Conservation (phyloP, 768 basidiomycete genomes). For the Xerocomellus amylosporus region DNA sequence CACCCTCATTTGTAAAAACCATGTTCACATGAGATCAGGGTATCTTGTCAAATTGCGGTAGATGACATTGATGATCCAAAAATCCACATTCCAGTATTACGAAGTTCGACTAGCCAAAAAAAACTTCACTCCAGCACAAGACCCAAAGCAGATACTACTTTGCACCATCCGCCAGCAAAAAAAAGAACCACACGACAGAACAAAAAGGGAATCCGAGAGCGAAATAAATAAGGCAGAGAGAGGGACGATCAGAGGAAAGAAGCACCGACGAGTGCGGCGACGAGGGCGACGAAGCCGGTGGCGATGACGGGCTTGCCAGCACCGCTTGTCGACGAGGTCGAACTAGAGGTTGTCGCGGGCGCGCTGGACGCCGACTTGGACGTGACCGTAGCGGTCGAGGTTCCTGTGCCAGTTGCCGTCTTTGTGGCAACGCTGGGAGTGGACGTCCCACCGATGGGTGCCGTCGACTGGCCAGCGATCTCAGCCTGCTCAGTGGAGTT, state of each 20-base stretch:
- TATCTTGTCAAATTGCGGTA: background rate
- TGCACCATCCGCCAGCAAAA: background rate
- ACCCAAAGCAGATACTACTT: background rate
- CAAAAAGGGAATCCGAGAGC: background rate
- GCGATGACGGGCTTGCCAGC: conserved; percentile 27
- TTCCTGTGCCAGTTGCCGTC: conserved; percentile 13
- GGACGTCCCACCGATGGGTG: conserved; percentile 47
- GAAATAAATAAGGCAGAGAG: background rate
- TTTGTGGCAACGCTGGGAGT: conserved; percentile 15
- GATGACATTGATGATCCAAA: background rate
- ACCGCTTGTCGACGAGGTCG: conserved; percentile 5
- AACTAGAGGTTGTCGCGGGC: background rate
- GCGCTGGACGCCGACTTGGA: background rate
- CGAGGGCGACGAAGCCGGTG: conserved; percentile 22
- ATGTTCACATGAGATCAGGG: background rate
- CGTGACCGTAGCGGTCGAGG: background rate
- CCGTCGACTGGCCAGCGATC: conserved; percentile 60
- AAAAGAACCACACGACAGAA: background rate
- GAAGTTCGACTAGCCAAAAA: background rate
- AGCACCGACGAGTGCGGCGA: conserved; percentile 22
- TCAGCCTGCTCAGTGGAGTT: conserved; percentile 50
- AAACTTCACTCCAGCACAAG: background rate
- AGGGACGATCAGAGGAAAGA: conserved; percentile 16
- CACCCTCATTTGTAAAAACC: background rate
- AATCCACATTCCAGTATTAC: background rate